Base-by-base conservation (phyloP, 208 protist genomes). In the Naegleria gruberi region DNA sequence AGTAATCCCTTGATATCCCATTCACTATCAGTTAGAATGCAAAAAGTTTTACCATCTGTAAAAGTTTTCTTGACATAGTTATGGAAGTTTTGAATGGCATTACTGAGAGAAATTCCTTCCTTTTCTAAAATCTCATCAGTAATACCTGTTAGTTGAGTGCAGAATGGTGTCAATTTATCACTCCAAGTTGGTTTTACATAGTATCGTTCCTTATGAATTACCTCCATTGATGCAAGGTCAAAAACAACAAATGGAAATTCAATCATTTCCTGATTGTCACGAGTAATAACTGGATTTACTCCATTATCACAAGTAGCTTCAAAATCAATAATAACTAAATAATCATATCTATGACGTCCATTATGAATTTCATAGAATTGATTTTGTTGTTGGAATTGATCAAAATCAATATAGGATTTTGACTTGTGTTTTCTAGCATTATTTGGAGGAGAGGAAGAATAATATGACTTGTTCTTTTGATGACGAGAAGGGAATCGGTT, bases 221-320 rank as follows among this genome's bases (percentile, higher is more conserved):
- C n/a, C n/a, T 46, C 30, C 8, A 15, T 4, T 23, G 15, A 37
- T 46, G 17, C 12, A 40, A 86, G 15, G 92, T 97, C 94, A 8
- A 98, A 37, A 74, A 97, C 93, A 6, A 99, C 96, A 7, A 97
- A 96, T 12, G 98, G 97, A 82, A 98, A 98, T 92, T 99, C 97
- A 90, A 99, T 98, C 90, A 99, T 98, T 92, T 99, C 98, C 90
- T 98, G 96, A 73, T 94, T 95, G 89, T 96, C 96, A 23, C 82
- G 43, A 2, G 37, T 86, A 0, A 86, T 46, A 89, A 94, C 46
- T 37, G 92, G 91, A 87, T 92, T 94, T 86, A 94, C 82, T 4
- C 82, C 42, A 40, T 91, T 57, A 89, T 97, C 95, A 89, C 96
- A 98, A 30, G 96, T 98, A 26, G 95, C 95, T 92, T 98, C 95